Evolutionary conservation across 1,139 yeast species (phyloP), one percentile per base, ranked within the genome.

Genomic region (Debaryomycetaceae sp.): DNA sequence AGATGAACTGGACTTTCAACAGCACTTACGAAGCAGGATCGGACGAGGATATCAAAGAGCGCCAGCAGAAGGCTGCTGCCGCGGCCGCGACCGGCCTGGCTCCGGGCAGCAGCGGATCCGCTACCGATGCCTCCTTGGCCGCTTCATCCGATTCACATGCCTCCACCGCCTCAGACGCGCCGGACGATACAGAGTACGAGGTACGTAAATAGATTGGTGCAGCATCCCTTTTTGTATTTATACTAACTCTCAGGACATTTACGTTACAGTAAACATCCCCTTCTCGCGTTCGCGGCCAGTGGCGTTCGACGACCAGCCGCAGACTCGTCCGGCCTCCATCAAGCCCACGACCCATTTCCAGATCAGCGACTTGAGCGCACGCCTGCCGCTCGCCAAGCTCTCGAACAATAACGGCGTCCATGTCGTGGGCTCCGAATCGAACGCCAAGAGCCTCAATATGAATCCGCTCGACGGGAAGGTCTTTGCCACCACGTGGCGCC

Each of bases 1-100:
- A 82, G 52, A 81, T 85, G 90, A 80, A 80, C 47, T 83, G 95
- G 95, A 71, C 77, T 39, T 83, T 83, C 57, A 73, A 71, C 45
- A 58, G 53, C 32, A 68, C 68, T 16, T 73, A 70, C 38, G 87
- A 78, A 47, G 87, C 90, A 2, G 90, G 90, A 3, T 77, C 86
- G 2, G 80, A 75, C 33, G 87, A 77, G 32, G 90, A 79, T 47
- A 66, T 77, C 22, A 68, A 63, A 39, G 25, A 23, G 16, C 26
- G 25, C 15, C 15, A 8, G 19, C 30, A 23, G 22, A 46, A 45
- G 22, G 32, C 37, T 15, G 37, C 37, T 13, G 37, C 49, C 14
- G 45, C 40, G 5, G 37, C 49, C 4, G 46, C 22, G 8, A 11
- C 8, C 22, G 11, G 40, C 15, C 27, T 45, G 26, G 53, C 53